Evolutionary conservation across 2,329 filamentous ascomycete genomes (phyloP), one percentile per base, ranked within the genome.

Genomic region (Ceratocystis eucalypticola): DNA sequence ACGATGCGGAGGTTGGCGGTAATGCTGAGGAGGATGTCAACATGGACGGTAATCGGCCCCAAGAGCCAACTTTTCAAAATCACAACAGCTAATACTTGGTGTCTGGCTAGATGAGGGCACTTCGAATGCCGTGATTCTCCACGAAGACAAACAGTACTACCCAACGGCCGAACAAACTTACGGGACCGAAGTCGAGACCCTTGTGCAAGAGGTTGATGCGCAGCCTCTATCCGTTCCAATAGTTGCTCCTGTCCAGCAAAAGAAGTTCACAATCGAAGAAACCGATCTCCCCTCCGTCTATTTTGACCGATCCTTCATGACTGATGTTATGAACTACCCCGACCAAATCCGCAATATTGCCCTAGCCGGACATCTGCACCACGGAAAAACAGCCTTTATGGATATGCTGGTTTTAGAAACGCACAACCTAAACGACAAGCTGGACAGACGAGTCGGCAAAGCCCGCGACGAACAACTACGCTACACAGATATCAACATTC

Each of bases 71-170:
- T 10, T 15, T 57, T 41, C 15, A 25, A 28, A 22, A 8, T 30
- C 15, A 10, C 15, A 17, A 10, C 5, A 22, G 28, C 66, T 68
- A 22, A 67, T 45, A 55, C 46, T 64, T 30, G 45, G 48, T 64
- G 48, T 37, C 37, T 30, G 50, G 44, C n/a, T 64, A 70, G 70
- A 70, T 83, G 85, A 91, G 75, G 91, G 89, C 15, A 89, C 93
- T 2, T 96, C 92, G 4, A 99, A 97, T 75, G 93, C 94, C 64
- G 91, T 99, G n/a, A 84, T 99, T 67, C 83, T 99, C 59, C 94
- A 99, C 77, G 94, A 99, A 80, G 94, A 99, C 78, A 99, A 99
- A 76, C 94, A 97, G 75, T 99, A 99, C 77, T 99, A 99, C 74
- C 94, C 94, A 37, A 96, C 92, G n/a, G 94, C 94, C 66, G 87